Evolutionary conservation across 192 early-diverging fungal species (phyloP), one percentile per base, ranked within the genome.

Genomic region (Coemansia sp.): DNA sequence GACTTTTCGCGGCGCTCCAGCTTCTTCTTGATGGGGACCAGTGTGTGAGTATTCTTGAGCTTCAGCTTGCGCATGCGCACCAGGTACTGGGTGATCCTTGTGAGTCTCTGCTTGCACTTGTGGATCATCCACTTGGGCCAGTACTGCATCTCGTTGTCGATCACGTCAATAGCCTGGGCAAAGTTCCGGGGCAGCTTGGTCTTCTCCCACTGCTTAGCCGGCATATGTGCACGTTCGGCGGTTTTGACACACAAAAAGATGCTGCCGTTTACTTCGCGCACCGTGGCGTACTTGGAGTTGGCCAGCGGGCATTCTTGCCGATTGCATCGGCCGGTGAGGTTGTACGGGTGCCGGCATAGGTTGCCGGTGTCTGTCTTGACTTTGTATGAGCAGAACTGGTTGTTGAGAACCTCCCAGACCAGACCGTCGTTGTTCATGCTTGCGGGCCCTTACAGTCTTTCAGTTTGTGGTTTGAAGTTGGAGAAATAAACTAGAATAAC

Each of bases 381-480:
- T 91, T 97, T 98, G 86, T 89, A 98, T 15, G 94, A 95, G 67
- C 96, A 98, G 72, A 98, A 98, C 72, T 96, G 88, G 83, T 93
- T 87, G 72, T 92, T 94, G 54, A 98, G 93, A 50, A 94, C 91
- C 65, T 92, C 87, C 96, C 96, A 98, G 64, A 98, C 90, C 40
- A 97, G 82, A 65, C 94, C 86, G 84, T 91, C 89, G 70, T 82
- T 76, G 55, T 77, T 82, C 74, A 82, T 77, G 37, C 17, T 13
- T 41, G 38, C 15, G 3, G 10, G 9, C 1, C 34, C 34, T 41
- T 30, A 33, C 33, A 4, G 29, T 54, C 33, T 25, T 41, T 1
- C 13, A 41, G 10, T n/a, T n/a, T n/a, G n/a, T n/a, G n/a, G n/a
- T n/a, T n/a, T n/a, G n/a, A n/a, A n/a, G n/a, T n/a, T n/a, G n/a